Conservation (phyloP, 495 filamentous ascomycete genomes). For the Parathielavia hyrcaniae region DNA sequence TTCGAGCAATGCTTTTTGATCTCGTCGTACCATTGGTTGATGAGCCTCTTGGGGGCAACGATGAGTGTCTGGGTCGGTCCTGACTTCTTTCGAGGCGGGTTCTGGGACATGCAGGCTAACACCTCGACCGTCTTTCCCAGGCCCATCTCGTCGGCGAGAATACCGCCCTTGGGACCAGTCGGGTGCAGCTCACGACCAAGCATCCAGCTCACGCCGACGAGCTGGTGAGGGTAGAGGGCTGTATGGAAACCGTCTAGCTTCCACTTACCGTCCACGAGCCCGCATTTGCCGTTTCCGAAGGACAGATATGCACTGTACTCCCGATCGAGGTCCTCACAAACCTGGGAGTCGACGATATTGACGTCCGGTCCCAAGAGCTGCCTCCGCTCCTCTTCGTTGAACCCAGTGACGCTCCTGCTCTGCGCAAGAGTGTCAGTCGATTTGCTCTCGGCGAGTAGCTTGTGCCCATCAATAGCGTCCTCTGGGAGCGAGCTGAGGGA, state of each 20-base stretch:
- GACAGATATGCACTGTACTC: not conserved
- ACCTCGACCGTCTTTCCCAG: conserved; percentile 55
- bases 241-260: conserved; percentile 32
- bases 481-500: too few relatives aligned
- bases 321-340: not conserved
- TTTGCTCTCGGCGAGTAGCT: too few relatives aligned
- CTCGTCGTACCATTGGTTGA: conserved; percentile 53
- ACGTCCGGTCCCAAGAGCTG: not conserved
- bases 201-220: conserved; percentile 55
- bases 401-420: not conserved
- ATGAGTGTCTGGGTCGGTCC: conserved; percentile 37
- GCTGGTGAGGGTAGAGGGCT: conserved; percentile 47
- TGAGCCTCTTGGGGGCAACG: conserved; percentile 48
- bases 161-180: conserved; percentile 44
- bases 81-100: conserved; percentile 26
- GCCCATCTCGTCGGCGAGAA: conserved; percentile 58
- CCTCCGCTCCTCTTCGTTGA: not conserved
- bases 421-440: too few relatives aligned
- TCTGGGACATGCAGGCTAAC: conserved; percentile 48
- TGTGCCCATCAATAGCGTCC: too few relatives aligned
- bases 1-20: conserved; percentile 30
- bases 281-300: conserved; percentile 3
- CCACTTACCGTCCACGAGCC: conserved; percentile 5
- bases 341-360: not conserved
- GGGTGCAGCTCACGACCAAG: conserved; percentile 44